A percentile compares a stretch with the other conserved stretches of the same genome.
Conservation (phyloP, 352 stramenopile genomes). For the Globisporangium mamillatum region DNA sequence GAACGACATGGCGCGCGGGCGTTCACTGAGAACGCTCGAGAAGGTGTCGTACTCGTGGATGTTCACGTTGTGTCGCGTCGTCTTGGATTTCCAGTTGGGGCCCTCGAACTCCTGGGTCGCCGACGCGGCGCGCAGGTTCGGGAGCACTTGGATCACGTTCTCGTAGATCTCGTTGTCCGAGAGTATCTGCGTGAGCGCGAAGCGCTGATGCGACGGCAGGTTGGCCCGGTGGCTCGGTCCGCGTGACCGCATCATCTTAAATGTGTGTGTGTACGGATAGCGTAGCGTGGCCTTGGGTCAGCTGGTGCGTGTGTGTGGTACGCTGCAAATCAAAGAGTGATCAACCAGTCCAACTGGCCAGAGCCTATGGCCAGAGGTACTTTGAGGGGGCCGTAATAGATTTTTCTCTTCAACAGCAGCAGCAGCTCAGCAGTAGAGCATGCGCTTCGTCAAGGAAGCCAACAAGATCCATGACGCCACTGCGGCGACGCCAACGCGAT, state of each 20-base stretch:
- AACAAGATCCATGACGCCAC: not conserved
- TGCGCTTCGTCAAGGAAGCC: not conserved
- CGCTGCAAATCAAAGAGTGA: not conserved
- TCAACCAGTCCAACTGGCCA: not conserved
- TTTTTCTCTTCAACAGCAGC: not conserved
- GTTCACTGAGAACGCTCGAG: not conserved
- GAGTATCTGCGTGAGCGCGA: constrained; percentile 26
- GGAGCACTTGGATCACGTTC: constrained; percentile 25
- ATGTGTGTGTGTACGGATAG: not conserved
- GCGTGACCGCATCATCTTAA: not conserved
- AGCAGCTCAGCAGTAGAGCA: too few species aligned
- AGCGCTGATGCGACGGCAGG: constrained; percentile 5
- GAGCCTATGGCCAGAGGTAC: not conserved
- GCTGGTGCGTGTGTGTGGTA: not conserved
- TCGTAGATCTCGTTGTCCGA: constrained; percentile 29
- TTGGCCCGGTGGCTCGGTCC: not conserved
- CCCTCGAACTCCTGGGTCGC: constrained; percentile 24
- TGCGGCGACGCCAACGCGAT: not conserved
- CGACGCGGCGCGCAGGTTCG: constrained; percentile 25
- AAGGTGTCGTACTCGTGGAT: constrained; percentile 10
- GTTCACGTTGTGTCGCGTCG: not conserved
- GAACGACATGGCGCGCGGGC: not conserved
- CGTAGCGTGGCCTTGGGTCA: not conserved
- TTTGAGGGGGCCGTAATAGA: not conserved
- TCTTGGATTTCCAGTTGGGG: constrained; percentile 23